Evolutionary conservation across 768 basidiomycete species (phyloP).

Genomic region (Pleurotus sapidus): DNA sequence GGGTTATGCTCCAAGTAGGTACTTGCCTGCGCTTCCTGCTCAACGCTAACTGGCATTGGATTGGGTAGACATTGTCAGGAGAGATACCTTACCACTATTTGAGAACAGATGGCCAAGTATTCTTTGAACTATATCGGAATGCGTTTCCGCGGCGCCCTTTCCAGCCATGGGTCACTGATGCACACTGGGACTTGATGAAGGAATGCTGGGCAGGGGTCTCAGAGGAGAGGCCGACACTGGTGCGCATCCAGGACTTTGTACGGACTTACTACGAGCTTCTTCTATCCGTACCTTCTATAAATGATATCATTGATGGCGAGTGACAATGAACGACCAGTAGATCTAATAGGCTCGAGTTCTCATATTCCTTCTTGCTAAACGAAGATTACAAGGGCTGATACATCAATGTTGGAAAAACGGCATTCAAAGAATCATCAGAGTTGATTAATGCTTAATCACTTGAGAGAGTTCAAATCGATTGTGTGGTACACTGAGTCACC

Average conservation of each 20-base stretch:
- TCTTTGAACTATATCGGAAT: slow-evolving; percentile 4
- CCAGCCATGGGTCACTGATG: slow-evolving; percentile 3
- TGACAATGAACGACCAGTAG: no score
- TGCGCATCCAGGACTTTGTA: slow-evolving; percentile 1
- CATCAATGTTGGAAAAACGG: no score
- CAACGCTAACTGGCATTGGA: no score
- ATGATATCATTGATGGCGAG: not conserved
- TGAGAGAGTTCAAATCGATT: no score
- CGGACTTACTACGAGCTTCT: not conserved
- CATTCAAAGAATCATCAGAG: no score
- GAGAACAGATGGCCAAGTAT: slow-evolving; percentile 1
- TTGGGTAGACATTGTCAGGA: slow-evolving; percentile 1
- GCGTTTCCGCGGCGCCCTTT: slow-evolving; percentile 4
- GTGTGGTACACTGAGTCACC: no score
- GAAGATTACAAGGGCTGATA: no score
- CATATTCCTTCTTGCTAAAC: no score
- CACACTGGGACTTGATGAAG: slow-evolving; percentile 8
- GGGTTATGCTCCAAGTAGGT: slow-evolving; percentile 6
- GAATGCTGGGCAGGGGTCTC: slow-evolving; percentile 8
- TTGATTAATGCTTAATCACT: no score
- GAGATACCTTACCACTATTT: slow-evolving; percentile 3
- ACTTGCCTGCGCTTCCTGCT: no score
- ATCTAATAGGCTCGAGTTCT: no score
- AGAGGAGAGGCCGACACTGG: not conserved
- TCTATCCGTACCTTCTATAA: not conserved